phyloP scores from a whole-genome alignment of 202 grass and related monocot species.

The Zizania palustris region DNA sequence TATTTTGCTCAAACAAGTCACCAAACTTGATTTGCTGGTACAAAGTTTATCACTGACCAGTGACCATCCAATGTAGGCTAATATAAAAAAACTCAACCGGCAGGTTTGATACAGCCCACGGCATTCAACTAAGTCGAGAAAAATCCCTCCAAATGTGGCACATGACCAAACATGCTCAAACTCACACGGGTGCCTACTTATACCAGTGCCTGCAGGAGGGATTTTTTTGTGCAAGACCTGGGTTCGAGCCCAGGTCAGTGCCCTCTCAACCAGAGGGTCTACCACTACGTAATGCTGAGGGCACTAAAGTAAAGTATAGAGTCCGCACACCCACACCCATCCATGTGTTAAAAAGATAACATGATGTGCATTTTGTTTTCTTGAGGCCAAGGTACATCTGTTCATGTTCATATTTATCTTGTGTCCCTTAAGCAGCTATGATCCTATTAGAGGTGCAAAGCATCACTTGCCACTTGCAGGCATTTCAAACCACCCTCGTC shows the following conservation, averaged over 20 bases:
- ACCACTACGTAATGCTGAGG: no score
- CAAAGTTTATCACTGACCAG: background rate
- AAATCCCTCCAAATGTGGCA: no score
- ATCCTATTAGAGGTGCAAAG: background rate
- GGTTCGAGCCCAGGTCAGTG: no score
- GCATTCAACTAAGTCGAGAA: no score
- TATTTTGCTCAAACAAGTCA: conserved; percentile 1
- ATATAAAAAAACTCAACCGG: background rate
- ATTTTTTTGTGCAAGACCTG: no score
- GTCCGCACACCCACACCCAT: background rate
- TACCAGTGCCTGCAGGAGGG: no score
- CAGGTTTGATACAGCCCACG: no score
- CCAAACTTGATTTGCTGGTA: background rate
- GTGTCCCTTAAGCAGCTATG: background rate
- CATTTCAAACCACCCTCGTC: background rate
- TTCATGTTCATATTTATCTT: background rate
- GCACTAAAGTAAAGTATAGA: background rate
- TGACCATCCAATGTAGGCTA: background rate
- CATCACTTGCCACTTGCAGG: background rate
- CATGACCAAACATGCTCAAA: no score
- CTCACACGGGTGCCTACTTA: no score
- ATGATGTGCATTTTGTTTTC: background rate
- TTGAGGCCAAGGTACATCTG: background rate
- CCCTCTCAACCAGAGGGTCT: no score
- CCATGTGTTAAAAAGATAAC: background rate